These are phyloP conservation scores for Russula griseocarnosa DNA, from an alignment of 768 basidiomycete genomes.

Conservation along the genomic window DNA sequence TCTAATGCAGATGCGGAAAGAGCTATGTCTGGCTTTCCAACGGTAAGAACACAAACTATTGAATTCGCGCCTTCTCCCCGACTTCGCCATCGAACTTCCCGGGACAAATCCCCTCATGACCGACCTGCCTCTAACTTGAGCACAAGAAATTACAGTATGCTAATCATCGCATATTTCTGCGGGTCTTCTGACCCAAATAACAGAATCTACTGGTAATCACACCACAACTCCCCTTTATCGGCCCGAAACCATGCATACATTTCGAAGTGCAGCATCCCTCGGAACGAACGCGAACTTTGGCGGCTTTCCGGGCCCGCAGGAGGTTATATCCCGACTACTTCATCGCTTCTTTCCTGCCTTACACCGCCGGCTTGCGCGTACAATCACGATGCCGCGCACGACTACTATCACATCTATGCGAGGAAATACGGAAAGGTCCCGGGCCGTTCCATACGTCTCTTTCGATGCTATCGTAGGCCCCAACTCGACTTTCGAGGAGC, in stretches of 20 bases:
- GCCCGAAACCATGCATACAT: conserved; percentile 27
- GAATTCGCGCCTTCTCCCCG: conserved; percentile 47
- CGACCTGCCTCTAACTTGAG: conserved; percentile 7
- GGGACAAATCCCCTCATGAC: conserved; percentile 19
- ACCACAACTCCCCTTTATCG: conserved; percentile 22
- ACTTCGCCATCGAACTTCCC: conserved; percentile 31
- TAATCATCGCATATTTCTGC: conserved; percentile 12
- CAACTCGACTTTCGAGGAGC: conserved; percentile 65
- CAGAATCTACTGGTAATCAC: conserved; percentile 24
- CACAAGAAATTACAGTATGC: conserved; percentile 5
- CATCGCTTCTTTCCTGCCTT: conserved; percentile 59
- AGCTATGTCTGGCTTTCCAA: conserved; percentile 20
- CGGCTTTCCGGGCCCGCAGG: conserved; percentile 69
- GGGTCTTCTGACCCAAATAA: neutral
- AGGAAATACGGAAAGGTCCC: conserved; percentile 41
- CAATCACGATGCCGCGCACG: conserved; percentile 71
- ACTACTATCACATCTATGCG: conserved; percentile 52
- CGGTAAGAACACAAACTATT: conserved; percentile 45
- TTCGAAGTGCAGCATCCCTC: conserved; percentile 29
- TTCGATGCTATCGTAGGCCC: conserved; percentile 83
- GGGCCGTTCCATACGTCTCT: conserved; percentile 71
- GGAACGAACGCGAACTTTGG: conserved; percentile 51
- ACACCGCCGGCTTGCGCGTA: conserved; percentile 55
- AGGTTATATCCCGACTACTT: conserved; percentile 50
- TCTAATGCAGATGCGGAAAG: neutral